phyloP scores from a whole-genome alignment of 1,284 basidiomycete species.

The Papiliotrema fonsecae region DNA sequence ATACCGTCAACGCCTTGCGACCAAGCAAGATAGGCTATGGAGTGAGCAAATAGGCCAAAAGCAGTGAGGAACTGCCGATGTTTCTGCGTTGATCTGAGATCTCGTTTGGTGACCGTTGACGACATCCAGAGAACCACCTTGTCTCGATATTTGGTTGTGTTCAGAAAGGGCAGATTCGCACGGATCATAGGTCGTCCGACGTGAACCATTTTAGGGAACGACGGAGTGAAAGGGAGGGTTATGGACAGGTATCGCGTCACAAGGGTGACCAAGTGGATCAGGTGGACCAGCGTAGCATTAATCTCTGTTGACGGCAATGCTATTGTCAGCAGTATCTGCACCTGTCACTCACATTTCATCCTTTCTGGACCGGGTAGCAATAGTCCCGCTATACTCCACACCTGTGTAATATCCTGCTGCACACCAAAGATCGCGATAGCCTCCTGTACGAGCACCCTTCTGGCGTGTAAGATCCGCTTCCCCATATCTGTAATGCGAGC shows the following conservation, averaged over 20 bases:
- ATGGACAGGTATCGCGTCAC: slow-evolving; percentile 39
- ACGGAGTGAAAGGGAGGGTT: slow-evolving; percentile 31
- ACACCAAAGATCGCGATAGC: slow-evolving; percentile 37
- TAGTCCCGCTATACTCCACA: slow-evolving; percentile 37
- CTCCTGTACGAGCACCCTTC: slow-evolving; percentile 35
- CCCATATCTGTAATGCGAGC: neutral
- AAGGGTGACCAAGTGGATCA: slow-evolving; percentile 34
- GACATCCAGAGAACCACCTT: slow-evolving; percentile 41
- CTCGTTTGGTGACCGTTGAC: slow-evolving; percentile 15
- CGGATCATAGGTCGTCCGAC: slow-evolving; percentile 31
- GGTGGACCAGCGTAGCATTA: slow-evolving; percentile 37
- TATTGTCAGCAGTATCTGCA: slow-evolving; percentile 2
- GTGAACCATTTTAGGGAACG: slow-evolving; percentile 17
- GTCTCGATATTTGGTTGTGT: slow-evolving; percentile 34
- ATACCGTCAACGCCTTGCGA: slow-evolving; percentile 38
- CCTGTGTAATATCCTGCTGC: slow-evolving; percentile 2
- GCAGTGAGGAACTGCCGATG: slow-evolving; percentile 33
- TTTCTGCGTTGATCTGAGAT: slow-evolving; percentile 17
- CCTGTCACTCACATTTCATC: slow-evolving; percentile 29
- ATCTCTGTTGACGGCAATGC: slow-evolving; percentile 20
- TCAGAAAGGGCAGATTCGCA: slow-evolving; percentile 32
- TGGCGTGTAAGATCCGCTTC: slow-evolving; percentile 27
- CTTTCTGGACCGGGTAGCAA: slow-evolving; percentile 25
- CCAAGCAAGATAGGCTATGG: slow-evolving; percentile 41
- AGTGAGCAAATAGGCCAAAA: slow-evolving; percentile 36